Base-by-base conservation (phyloP, 768 basidiomycete genomes). In the Xanthoconium stramineum region DNA sequence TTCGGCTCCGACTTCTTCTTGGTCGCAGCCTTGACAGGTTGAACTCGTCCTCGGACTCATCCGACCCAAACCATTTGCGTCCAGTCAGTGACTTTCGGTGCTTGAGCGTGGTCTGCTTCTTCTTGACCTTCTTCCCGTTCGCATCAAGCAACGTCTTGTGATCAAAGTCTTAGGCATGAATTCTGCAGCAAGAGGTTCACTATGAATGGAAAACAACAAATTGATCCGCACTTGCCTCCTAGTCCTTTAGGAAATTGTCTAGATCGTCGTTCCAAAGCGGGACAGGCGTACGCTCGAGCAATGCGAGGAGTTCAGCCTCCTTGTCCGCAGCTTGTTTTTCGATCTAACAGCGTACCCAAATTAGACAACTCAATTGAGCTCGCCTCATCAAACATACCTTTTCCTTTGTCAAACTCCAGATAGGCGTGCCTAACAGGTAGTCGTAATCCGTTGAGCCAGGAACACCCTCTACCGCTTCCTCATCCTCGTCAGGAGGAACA, bases 401-500 rank as follows among this genome's bases (percentile, higher is more conserved):
- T 74, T 98, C 96, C 64, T 82, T 86, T 1, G 96, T 99, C 77
- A 99, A 76, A 74, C 88, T 96, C 79, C 84, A 94, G 66, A 99
- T 96, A 2, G 93, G 76, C 96, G 98, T 98, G 15, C 91, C 85
- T 56, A 99, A 76, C 50, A 99, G 74, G 72, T 99, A 98, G 68
- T 99, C 95, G 67, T 79, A 99, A 73, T 98, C 95, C 30, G 79
- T 78, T 6, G 74, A 63, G 11, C 74, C 71, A 40, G 76, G 78
- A 6, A 66, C 75, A 10, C 67, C 65, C 5, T 61, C 75, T 0
- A 71, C 81, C 14, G 76, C 82, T 4, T 75, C 78, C 20, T 54
- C 67, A 2, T 77, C 81, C 9, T 79, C 79, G 0, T 83, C 82
- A 6, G 77, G 77, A 13, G 83, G 80, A 4, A 80, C 77, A 11